These are phyloP conservation scores for Kentomonas sorsogonicus DNA, from an alignment of 208 protist genomes.

Conservation along the genomic window DNA sequence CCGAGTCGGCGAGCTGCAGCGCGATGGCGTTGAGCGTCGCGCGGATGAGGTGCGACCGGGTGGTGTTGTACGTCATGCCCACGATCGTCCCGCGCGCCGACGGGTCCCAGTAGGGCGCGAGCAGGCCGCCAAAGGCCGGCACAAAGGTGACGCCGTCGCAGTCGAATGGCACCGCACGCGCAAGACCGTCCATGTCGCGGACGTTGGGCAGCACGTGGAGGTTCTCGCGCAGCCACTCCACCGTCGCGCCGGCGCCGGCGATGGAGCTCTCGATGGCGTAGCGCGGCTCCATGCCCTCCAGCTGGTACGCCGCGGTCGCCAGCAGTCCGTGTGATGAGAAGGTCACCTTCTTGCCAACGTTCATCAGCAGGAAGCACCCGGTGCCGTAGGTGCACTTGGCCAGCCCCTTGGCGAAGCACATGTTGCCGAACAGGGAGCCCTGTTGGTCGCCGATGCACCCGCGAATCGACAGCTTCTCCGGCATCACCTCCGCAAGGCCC, in stretches of 20 bases:
- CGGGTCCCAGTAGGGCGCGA: conserved; percentile 95
- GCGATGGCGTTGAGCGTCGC: conserved; percentile 88
- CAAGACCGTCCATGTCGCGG: conserved; percentile 60
- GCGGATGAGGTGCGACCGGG: conserved; percentile 72
- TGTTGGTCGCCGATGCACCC: conserved; percentile 98
- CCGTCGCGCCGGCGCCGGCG: conserved; percentile 82
- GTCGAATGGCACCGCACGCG: conserved; percentile 34
- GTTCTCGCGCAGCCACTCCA: conserved; percentile 95
- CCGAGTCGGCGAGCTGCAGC: conserved; percentile 85
- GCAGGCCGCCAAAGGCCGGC: conserved; percentile 96
- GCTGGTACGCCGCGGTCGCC: conserved; percentile 93
- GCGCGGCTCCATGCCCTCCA: conserved; percentile 50
- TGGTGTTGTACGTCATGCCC: conserved; percentile 91
- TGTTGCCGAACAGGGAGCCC: conserved; percentile 93
- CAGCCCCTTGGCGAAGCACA: conserved; percentile 89
- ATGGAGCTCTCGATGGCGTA: conserved; percentile 92
- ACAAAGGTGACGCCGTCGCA: conserved; percentile 95
- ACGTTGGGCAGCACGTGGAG: conserved; percentile 74
- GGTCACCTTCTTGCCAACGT: conserved; percentile 87
- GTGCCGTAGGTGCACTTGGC: conserved; percentile 98
- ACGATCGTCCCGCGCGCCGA: conserved; percentile 92
- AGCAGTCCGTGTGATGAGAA: conserved; percentile 92
- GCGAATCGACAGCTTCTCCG: conserved; percentile 44
- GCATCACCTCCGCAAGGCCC: conserved; percentile 26
- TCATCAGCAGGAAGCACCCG: conserved; percentile 97